Evolutionary conservation across 768 basidiomycete genomes (phyloP), one percentile per base, ranked within the genome.

Genomic region (Mycena alexandri): DNA sequence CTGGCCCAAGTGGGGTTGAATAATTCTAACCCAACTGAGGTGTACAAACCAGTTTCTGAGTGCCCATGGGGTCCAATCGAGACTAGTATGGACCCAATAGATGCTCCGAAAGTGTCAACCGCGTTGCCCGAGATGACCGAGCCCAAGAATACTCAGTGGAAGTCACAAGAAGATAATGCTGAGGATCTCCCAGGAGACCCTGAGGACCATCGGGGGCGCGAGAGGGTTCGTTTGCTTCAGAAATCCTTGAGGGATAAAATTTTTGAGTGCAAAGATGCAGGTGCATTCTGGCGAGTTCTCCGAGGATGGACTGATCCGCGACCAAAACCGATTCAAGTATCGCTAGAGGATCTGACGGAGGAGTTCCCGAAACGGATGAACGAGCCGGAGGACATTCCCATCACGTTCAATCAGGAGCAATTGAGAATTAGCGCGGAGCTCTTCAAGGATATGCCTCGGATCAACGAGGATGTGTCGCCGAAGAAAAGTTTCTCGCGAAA

Each of bases 271-370:
- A 63, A 55, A 46, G 61, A 63, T 63, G 61, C 34, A 2, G 61
- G 52, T 2, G 22, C 61, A 17, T 63, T 55, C 21, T 63, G 61
- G 61, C 33, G 46, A 6, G 61, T 63, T 16, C 52, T 63, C 7
- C 52, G 61, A 22, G 61, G 61, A 12, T 63, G 61, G 61, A 63
- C 61, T 1, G 46, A 63, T 48, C 61, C 61, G 9, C 52, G 43
- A 1, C 61, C 53, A n/a, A 63, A 55, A 25, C 61, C 61, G 3
- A 21, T 63, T 3, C 44, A 38, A n/a, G 61, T 63, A 9, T 55
- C 61, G 0, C 52, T 62, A 3, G 43, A 46, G 19, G 50, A 52
- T 11, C 12, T 61, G 25, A 61, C 60, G 2, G 50, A 61, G 29
- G 60, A 61, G 19, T 61, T 62, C 33, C 33, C 29, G 33, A 53